phyloP scores from a whole-genome alignment of 2,329 filamentous ascomycete genomes.

The Dothideomycetidae sp. region DNA sequence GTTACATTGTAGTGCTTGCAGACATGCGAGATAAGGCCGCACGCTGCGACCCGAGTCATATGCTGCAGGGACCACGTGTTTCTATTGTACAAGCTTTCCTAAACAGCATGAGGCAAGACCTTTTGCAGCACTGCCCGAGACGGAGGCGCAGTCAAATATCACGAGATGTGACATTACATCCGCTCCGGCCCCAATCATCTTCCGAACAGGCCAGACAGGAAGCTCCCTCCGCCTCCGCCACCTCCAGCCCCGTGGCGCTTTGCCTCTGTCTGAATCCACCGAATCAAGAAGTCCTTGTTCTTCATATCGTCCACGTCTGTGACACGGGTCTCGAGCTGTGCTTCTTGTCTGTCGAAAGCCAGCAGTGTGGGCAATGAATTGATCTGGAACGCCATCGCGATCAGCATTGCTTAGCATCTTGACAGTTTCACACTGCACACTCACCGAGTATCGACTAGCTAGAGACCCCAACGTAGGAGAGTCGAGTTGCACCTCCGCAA shows the following conservation, averaged over 20 bases:
- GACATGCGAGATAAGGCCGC: too few species aligned
- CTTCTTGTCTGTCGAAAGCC: conserved; percentile 36
- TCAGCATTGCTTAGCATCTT: too few species aligned
- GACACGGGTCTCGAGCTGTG: conserved; percentile 34
- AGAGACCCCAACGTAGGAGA: conserved; percentile 29
- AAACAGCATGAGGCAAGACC: too few species aligned
- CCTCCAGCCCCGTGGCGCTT: conserved; percentile 32
- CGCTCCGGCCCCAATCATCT: conserved; percentile 19
- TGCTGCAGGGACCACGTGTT: too few species aligned
- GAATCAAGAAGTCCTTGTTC: conserved; percentile 28
- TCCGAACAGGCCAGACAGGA: conserved; percentile 22
- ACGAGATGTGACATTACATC: too few species aligned
- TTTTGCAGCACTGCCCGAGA: too few species aligned
- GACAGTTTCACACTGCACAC: too few species aligned
- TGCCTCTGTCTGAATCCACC: conserved; percentile 36
- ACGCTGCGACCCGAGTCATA: too few species aligned
- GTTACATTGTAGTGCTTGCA: too few species aligned
- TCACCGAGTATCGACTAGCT: conserved; percentile 27
- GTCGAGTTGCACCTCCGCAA: conserved; percentile 36
- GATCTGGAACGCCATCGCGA: conserved; percentile 22
- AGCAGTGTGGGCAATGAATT: conserved; percentile 35
- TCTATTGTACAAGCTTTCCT: too few species aligned
- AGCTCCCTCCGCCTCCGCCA: conserved; percentile 26
- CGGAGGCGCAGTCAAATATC: too few species aligned
- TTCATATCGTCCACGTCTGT: conserved; percentile 32